Conservation (phyloP, 2,329 filamentous ascomycete genomes). For the Aureobasidium mangrovei region DNA sequence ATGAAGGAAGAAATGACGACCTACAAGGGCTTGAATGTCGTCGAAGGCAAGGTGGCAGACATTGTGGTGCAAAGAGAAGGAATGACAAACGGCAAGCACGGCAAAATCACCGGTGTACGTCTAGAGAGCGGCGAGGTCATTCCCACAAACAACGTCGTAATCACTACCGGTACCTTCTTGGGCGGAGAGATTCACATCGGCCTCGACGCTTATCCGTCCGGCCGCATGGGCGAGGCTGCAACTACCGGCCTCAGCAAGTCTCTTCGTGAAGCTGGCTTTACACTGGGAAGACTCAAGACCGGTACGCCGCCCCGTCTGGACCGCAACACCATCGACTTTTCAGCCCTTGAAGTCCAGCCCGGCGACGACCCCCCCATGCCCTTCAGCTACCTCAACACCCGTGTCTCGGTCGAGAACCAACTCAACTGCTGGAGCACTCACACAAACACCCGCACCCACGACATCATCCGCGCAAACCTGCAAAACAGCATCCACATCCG, state of each 20-base stretch:
- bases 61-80: constrained; percentile 62
- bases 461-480: constrained; percentile 79
- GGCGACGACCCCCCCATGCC: constrained; percentile 82
- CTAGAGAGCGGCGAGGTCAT: constrained; percentile 83
- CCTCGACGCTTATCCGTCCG: constrained; percentile 72
- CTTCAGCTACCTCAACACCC: constrained; percentile 82
- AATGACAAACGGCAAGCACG: constrained; percentile 44
- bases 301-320: constrained; percentile 87
- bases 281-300: constrained; percentile 84
- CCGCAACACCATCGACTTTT: constrained; percentile 71
- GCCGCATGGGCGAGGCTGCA: constrained; percentile 86
- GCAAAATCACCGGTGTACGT: constrained; percentile 73
- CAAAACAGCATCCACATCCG: constrained; percentile 94
- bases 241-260: constrained; percentile 91
- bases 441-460: constrained; percentile 75
- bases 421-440: constrained; percentile 79
- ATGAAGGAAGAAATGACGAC: constrained; percentile 78
- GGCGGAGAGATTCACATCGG: constrained; percentile 94
- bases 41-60: constrained; percentile 85
- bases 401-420: constrained; percentile 71
- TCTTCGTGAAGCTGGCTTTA: constrained; percentile 76
- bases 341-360: constrained; percentile 58
- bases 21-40: constrained; percentile 70
- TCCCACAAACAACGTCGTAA: constrained; percentile 71
- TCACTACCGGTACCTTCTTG: constrained; percentile 93